These are phyloP conservation scores for Ambrosia artemisiifolia DNA, from an alignment of 129 eudicot species.

Conservation along the genomic window DNA sequence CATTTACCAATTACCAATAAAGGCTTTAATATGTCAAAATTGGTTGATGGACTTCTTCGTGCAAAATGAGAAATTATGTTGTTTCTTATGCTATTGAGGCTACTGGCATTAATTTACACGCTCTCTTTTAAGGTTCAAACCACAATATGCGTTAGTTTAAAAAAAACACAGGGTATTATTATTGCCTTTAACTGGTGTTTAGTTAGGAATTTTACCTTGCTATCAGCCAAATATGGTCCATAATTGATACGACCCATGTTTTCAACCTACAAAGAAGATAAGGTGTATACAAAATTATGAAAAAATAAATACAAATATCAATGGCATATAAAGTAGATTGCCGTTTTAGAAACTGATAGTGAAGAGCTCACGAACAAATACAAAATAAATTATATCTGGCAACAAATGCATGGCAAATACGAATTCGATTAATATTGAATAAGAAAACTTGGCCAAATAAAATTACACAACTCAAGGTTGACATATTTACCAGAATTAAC, in stretches of 20 bases:
- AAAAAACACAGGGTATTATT: background rate
- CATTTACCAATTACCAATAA: too few relatives aligned
- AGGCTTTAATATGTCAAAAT: background rate
- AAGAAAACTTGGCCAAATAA: background rate
- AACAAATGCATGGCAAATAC: background rate
- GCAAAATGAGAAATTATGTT: too few relatives aligned
- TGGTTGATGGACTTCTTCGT: background rate
- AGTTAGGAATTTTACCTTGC: conserved; percentile 52
- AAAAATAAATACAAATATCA: background rate
- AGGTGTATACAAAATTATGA: background rate
- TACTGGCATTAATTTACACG: background rate
- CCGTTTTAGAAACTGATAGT: background rate
- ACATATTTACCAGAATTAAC: conserved; percentile 60
- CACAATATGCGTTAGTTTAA: conserved; percentile 2
- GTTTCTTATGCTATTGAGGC: background rate
- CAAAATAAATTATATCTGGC: background rate
- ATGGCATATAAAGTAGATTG: conserved; percentile 3
- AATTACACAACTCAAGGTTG: conserved; percentile 20
- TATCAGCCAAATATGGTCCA: conserved; percentile 68
- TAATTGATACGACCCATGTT: conserved; percentile 94
- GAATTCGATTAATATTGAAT: background rate
- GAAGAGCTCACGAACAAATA: background rate
- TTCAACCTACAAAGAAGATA: conserved; percentile 57
- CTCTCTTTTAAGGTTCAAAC: background rate
- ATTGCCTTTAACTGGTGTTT: conserved; percentile 12